Evolutionary conservation across 1,284 basidiomycete genomes (phyloP), one percentile per base, ranked within the genome.

Genomic region (Coriolopsis trogii): DNA sequence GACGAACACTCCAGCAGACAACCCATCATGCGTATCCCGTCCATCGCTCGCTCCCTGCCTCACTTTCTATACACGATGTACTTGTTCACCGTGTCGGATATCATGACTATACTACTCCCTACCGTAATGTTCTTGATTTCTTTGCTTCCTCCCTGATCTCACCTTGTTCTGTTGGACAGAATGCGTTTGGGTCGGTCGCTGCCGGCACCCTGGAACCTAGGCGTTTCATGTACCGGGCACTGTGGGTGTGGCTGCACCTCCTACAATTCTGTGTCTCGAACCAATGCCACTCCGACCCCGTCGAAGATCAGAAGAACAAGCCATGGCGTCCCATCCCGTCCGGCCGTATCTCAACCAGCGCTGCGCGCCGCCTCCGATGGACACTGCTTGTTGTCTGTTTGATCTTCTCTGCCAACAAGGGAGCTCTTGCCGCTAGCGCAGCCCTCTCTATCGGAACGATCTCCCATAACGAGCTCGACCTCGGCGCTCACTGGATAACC

Each of bases 231-330:
- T n/a, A n/a, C n/a, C n/a, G n/a, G n/a, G n/a, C n/a, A n/a, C n/a
- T n/a, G n/a, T 80, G 77, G 77, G 63, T 74, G 4, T 79, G 72
- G 73, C 33, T 73, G 1, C 73, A 79, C 34, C 54, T 73, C 1
- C 62, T 80, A 8, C 74, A 76, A 30, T 73, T 73, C 54, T 61
- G 71, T 39, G 60, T 78, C 16, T 69, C 77, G 1, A 79, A 79
- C 46, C 77, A 79, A 59, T n/a, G n/a, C n/a, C 67, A 66, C 38
- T 61, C 72, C 18, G 60, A 63, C 3, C 65, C 67, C 1, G 68
- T 69, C 13, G 78, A 79, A 55, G 77, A 80, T 53, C 47, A 37
- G 3, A 48, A 64, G 34, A 80, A 80, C 61, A 75, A 78, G 50
- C 68, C 72, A 0, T 73, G 73, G 64, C 59, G 77, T 9, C 78